Conservation (phyloP, 805 yeast genomes). For the Candida qinlingensis region DNA sequence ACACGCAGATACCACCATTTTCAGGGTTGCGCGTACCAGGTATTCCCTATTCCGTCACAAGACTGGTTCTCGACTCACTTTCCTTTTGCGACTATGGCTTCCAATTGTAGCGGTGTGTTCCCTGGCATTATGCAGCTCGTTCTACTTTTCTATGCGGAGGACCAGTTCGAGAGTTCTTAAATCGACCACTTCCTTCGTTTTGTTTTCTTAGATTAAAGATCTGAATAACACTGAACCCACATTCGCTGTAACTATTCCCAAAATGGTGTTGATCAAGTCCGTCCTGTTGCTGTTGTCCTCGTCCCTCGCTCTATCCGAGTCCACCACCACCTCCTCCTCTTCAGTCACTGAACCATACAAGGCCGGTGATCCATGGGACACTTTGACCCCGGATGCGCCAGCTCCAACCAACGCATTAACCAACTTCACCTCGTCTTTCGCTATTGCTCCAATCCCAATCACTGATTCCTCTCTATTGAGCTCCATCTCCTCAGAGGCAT, state of each 20-base stretch:
- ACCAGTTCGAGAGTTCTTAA: not conserved
- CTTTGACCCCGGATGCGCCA: constrained; percentile 29
- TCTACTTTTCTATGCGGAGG: not conserved
- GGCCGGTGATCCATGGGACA: constrained; percentile 6
- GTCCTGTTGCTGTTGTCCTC: not conserved
- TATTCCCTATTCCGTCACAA: not conserved
- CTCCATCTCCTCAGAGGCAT: constrained; percentile 26
- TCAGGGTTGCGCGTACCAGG: not conserved
- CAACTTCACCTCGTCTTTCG: constrained; percentile 45
- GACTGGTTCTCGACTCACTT: not conserved
- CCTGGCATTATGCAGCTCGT: not conserved
- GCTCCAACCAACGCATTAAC: constrained; percentile 32
- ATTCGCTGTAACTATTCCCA: not conserved
- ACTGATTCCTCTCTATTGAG: constrained; percentile 12
- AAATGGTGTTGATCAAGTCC: not conserved
- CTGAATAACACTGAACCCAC: not conserved
- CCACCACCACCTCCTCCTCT: not conserved
- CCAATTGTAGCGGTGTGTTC: not conserved
- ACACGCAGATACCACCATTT: not conserved
- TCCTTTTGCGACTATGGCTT: not conserved
- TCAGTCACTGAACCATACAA: not conserved
- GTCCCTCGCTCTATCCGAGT: not conserved
- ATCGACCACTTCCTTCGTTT: not conserved
- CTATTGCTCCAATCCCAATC: constrained; percentile 24
- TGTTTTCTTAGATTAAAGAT: not conserved